Evolutionary conservation across 352 stramenopile genomes (phyloP).

Genomic region (Thalassiosira mediterranea): DNA sequence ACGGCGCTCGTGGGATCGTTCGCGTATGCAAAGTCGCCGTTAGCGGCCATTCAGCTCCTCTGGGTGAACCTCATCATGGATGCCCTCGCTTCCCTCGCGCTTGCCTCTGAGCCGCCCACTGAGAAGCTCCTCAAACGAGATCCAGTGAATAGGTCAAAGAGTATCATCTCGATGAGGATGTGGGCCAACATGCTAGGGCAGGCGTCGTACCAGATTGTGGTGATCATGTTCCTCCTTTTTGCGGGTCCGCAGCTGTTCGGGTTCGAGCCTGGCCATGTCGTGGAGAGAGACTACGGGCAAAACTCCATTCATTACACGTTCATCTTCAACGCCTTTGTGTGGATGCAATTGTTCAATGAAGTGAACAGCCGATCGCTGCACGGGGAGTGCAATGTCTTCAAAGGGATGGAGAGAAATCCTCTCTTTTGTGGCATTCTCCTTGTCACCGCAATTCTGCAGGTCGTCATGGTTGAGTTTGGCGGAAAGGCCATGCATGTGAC

Average conservation of each 20-base stretch:
- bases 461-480: constrained; percentile 92
- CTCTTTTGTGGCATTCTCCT: constrained; percentile 92
- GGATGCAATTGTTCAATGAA: constrained; percentile 92
- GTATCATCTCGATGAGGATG: constrained; percentile 92
- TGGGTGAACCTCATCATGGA: constrained; percentile 99
- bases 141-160: constrained; percentile 88
- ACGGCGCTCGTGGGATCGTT: constrained; percentile 90
- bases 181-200: constrained; percentile 92
- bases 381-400: constrained; percentile 90
- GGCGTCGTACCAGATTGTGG: constrained; percentile 87
- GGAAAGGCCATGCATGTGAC: constrained; percentile 65
- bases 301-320: constrained; percentile 92
- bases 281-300: constrained; percentile 48
- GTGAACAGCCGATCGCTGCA: constrained; percentile 82
- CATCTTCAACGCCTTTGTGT: constrained; percentile 96
- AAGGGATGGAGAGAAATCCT: constrained; percentile 89
- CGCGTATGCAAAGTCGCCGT: constrained; percentile 85
- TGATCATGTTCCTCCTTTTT: constrained; percentile 91
- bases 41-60: constrained; percentile 91
- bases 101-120: constrained; percentile 92
- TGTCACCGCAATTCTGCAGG: constrained; percentile 89
- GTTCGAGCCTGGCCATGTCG: constrained; percentile 57
- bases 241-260: constrained; percentile 60
- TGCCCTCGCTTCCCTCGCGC: constrained; percentile 90
- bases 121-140: constrained; percentile 87